Evolutionary conservation across 345 rosid species (phyloP), one percentile per base, ranked within the genome.

Genomic region (Melaleuca quinquenervia): DNA sequence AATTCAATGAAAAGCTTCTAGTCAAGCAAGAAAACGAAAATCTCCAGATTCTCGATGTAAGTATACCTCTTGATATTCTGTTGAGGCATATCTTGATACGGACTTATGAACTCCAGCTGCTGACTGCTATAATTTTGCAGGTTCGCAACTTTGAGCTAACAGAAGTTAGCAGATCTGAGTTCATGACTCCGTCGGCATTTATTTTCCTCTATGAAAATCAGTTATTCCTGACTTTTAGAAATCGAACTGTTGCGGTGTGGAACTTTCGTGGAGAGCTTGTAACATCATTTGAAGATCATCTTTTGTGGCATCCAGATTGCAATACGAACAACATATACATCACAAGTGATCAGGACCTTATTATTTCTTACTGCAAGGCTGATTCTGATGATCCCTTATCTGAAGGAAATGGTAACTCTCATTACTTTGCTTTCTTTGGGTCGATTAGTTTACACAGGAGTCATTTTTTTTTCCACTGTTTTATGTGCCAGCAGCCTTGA

Each of bases 301-400:
- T 92, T 52, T 87, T 92, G 84, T 94, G 96, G 96, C 94, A 94
- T 89, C 94, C 96, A 52, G 96, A 93, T 83, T 93, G 97, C 88
- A 94, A 93, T 90, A 94, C 97, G 22, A 94, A 91, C 85, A 93
- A 93, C 86, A 94, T 94, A 82, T 93, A 93, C 86, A 92, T 94
- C 82, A 94, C 98, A 80, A 95, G 95, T 50, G 94, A 95, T 86
- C 94, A 93, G 85, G 95, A 95, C 90, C 92, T 93, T 45, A 94
- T 94, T 52, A 93, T 94, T 83, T 94, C 96, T 53, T 93, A 93
- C 88, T 93, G 96, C 94, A 94, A 94, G 88, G 94, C 95, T 82
- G 94, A 93, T 80, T 90, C 94, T 18, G 93, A 91, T 13, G 94
- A 89, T 80, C 91, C 89, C 20, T 88, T 89, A 89, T 85, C 90